Base-by-base conservation (phyloP, 345 rosid species). In the Citrus glauca region DNA sequence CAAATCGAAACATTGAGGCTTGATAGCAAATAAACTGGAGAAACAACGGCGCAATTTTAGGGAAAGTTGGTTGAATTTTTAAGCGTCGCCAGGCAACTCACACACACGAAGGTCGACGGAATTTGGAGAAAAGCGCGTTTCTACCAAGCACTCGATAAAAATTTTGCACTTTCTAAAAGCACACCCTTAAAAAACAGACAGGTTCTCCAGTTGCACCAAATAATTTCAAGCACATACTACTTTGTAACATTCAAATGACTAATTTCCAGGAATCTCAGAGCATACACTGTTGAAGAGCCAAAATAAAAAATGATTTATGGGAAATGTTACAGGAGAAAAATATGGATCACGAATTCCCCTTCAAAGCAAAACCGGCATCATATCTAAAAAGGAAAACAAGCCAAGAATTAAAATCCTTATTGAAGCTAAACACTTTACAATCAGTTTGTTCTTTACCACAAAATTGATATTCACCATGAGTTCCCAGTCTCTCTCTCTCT, bases 361-460 rank as follows among this genome's bases (percentile, higher is more conserved):
- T 71, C 78, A 78, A 45, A 79, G 42, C 85, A 82, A 84, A 84
- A 79, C 84, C 88, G 81, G 73, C 88, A 84, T 73, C 79, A 86
- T 72, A 86, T 77, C 88, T 85, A 85, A 79, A 77, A 77, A 32
- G 78, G 76, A 77, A 80, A 80, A 70, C 85, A 79, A 83, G 68
- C 83, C 87, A 68, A 80, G 81, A 83, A 86, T 57, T 61, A 83
- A 82, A 82, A 85, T 84, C 83, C 85, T 91, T 87, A 86, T 86
- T 87, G 74, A 80, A 84, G 80, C 92, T 89, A 89, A 79, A 76
- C 85, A 84, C 91, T 91, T 89, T 91, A 91, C 93, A 91, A 88
- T 88, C 91, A 88, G 90, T 88, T 79, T 40, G 28, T 78, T 61
- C 84, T 86, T 82, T 82, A 78, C 87, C 97, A 89, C 94, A 92